These are phyloP conservation scores for Penicillium sp. DNA, from an alignment of 2,329 filamentous ascomycete genomes.

Conservation along the genomic window DNA sequence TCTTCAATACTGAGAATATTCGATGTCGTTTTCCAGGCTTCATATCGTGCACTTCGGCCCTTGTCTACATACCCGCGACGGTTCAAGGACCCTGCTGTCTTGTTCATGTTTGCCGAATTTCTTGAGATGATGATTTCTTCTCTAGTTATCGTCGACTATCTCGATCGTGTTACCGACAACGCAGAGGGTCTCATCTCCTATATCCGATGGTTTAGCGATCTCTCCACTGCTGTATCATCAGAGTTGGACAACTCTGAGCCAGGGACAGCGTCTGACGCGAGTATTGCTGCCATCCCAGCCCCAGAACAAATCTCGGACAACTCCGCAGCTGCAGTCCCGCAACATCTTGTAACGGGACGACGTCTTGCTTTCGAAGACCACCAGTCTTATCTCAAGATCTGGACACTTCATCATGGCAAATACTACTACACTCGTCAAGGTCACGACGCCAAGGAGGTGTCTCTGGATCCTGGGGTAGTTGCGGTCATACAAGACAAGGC, in stretches of 20 bases:
- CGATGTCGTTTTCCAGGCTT: conserved; percentile 38
- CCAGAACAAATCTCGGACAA: not conserved
- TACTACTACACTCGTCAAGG: conserved; percentile 50
- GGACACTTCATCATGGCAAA: conserved; percentile 45
- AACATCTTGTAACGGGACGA: conserved; percentile 21
- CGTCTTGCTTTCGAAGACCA: conserved; percentile 44
- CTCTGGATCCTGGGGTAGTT: conserved; percentile 32
- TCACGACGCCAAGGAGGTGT: conserved; percentile 46
- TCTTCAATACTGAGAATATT: conserved; percentile 38
- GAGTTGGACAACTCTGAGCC: not conserved
- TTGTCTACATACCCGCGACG: conserved; percentile 34
- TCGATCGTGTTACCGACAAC: conserved; percentile 38
- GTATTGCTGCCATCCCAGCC: conserved; percentile 6
- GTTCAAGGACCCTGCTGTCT: conserved; percentile 40
- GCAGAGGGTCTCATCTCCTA: conserved; percentile 27
- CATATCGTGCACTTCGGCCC: conserved; percentile 36
- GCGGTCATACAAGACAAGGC: conserved; percentile 20
- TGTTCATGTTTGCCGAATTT: conserved; percentile 41
- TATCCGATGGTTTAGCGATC: conserved; percentile 41
- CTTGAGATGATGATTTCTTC: conserved; percentile 43
- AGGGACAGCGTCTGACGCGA: not conserved
- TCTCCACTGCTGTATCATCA: conserved; percentile 26
- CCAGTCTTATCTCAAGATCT: conserved; percentile 46
- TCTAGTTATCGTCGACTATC: conserved; percentile 49
- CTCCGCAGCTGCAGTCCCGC: conserved; percentile 20